phyloP scores from a whole-genome alignment of 2,329 filamentous ascomycete genomes.

The Lachnum nothofagi region DNA sequence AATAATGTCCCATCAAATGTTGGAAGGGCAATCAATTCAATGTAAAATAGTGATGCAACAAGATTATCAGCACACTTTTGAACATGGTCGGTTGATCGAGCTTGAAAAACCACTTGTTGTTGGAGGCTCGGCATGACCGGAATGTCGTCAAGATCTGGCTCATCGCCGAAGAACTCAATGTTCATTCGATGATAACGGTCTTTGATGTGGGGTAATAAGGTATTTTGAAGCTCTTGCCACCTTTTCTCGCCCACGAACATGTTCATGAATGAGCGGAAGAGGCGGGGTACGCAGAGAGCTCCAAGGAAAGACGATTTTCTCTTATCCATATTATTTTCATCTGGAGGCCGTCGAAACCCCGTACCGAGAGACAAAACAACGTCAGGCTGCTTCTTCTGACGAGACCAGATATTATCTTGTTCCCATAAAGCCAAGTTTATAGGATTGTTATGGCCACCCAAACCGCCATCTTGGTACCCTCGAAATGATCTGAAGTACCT shows the following conservation, averaged over 20 bases:
- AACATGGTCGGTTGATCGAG: not conserved
- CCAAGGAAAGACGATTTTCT: not conserved
- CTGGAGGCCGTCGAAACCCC: constrained; percentile 1
- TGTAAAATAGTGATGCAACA: constrained; percentile 10
- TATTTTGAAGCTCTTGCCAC: constrained; percentile 10
- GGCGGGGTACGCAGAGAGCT: not conserved
- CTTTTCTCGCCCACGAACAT: constrained; percentile 7
- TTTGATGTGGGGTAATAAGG: not conserved
- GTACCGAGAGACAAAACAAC: constrained; percentile 11
- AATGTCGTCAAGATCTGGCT: constrained; percentile 10
- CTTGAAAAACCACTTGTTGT: not conserved
- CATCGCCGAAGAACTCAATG: constrained; percentile 5
- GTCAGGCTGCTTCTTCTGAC: constrained; percentile 6
- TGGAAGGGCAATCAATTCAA: constrained; percentile 5
- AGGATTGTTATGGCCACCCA: constrained; percentile 11
- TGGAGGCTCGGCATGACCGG: constrained; percentile 1
- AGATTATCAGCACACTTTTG: constrained; percentile 9
- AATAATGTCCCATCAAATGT: not conserved
- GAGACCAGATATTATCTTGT: constrained; percentile 7
- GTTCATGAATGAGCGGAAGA: constrained; percentile 11
- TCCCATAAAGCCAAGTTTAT: constrained; percentile 14
- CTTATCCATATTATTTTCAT: not conserved
- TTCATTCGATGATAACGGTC: constrained; percentile 6
- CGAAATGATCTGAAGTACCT: constrained; percentile 10
- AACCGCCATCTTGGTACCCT: constrained; percentile 11